Percentiles rank a stretch among this genome's conserved stretches.
Evolutionary conservation across 257 asterid genomes (phyloP).

Genomic region (Ballota nigra): DNA sequence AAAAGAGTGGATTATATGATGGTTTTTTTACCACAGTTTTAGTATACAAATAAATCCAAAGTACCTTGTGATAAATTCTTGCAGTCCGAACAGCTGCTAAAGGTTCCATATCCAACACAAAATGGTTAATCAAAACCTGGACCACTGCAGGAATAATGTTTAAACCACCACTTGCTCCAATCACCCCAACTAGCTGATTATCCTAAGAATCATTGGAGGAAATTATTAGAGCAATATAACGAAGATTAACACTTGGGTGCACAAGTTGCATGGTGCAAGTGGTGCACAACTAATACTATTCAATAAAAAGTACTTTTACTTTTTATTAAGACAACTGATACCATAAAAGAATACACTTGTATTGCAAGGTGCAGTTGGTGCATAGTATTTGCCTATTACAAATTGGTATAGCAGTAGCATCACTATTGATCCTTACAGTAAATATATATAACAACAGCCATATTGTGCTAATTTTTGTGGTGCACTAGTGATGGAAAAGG

Average conservation of each 20-base stretch:
- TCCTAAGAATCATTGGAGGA: slow-evolving; percentile 39
- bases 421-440: no score
- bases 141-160: slow-evolving; percentile 72
- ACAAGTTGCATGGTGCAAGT: no score
- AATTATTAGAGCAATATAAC: background rate
- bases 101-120: slow-evolving; percentile 75
- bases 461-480: no score
- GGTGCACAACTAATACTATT: no score
- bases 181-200: slow-evolving; percentile 71
- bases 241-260: no score
- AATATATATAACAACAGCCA: no score
- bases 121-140: slow-evolving; percentile 88
- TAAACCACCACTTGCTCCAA: slow-evolving; percentile 93
- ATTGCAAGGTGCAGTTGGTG: no score
- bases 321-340: no score
- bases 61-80: slow-evolving; percentile 79
- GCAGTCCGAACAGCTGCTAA: slow-evolving; percentile 69
- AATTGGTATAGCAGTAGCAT: no score
- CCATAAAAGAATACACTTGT: no score
- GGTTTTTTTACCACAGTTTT: background rate
- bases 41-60: background rate
- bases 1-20: background rate
- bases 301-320: no score
- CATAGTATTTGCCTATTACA: no score
- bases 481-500: background rate